These are phyloP conservation scores for Rhodotorula taiwanensis DNA, from an alignment of 768 basidiomycete species.

Conservation along the genomic window DNA sequence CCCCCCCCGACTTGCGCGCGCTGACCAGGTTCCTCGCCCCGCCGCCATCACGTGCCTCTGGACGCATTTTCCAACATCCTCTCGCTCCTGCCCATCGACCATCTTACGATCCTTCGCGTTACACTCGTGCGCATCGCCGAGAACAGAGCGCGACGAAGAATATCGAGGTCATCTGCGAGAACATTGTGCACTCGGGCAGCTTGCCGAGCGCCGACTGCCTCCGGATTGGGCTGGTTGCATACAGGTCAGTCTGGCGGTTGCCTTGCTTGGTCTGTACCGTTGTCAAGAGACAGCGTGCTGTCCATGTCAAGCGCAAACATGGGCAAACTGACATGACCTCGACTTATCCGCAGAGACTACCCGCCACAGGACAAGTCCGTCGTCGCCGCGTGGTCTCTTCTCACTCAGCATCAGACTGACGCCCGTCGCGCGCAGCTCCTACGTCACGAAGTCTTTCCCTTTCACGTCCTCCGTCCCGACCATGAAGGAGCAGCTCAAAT, in stretches of 20 bases:
- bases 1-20: no score
- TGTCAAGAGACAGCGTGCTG: no score
- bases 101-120: no score
- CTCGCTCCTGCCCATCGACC: no score
- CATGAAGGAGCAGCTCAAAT: constrained; percentile 74
- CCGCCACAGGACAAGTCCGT: constrained; percentile 75
- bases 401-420: no score
- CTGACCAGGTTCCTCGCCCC: no score
- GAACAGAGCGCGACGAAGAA: constrained; percentile 67
- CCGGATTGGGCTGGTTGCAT: constrained; percentile 82
- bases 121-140: neutral
- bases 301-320: no score
- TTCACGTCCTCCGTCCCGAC: constrained; percentile 86
- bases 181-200: constrained; percentile 89
- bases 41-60: no score
- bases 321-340: no score
- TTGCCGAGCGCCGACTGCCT: constrained; percentile 81
- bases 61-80: no score
- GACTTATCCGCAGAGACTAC: constrained; percentile 54
- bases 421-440: constrained; percentile 58
- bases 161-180: constrained; percentile 87
- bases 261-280: no score
- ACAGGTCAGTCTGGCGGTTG: constrained; percentile 50
- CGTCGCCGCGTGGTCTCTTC: no score
- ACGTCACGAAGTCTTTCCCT: constrained; percentile 84